These are phyloP conservation scores for Limnanthes douglasii DNA, from an alignment of 345 rosid species.

Conservation along the genomic window DNA sequence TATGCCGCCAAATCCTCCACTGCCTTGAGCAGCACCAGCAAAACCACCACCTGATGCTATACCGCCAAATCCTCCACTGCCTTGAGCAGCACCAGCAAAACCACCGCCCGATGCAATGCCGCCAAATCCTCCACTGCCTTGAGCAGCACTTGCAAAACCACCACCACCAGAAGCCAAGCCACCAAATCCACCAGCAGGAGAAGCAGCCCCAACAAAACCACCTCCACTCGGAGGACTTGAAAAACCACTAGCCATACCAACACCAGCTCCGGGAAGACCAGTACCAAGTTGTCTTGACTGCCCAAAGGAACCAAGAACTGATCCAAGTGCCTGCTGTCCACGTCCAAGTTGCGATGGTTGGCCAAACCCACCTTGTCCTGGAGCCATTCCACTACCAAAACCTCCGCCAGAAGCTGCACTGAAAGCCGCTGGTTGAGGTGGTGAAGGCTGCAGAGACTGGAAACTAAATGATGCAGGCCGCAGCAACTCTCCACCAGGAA, in stretches of 20 bases:
- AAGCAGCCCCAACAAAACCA: conserved; percentile 38
- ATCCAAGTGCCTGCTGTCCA: conserved; percentile 84
- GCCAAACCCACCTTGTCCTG: conserved; percentile 56
- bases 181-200: conserved; percentile 30
- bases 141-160: conserved; percentile 32
- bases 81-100: conserved; percentile 15
- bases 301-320: conserved; percentile 93
- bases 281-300: conserved; percentile 83
- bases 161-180: conserved; percentile 37
- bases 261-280: conserved; percentile 46
- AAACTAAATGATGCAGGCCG: conserved; percentile 83
- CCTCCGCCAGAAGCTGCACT: conserved; percentile 44
- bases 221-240: conserved; percentile 18
- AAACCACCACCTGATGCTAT: conserved; percentile 18
- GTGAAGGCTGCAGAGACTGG: conserved; percentile 40
- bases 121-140: conserved; percentile 30
- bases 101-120: conserved; percentile 27
- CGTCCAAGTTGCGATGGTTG: conserved; percentile 66
- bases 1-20: conserved; percentile 26
- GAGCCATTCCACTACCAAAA: conserved; percentile 41
- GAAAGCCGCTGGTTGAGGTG: conserved; percentile 32
- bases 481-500: conserved; percentile 73
- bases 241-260: conserved; percentile 38
- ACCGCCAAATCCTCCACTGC: conserved; percentile 23
- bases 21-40: no score